Evolutionary conservation across 73 alveolate genomes (phyloP).

Genomic region (Halteria grandinella): DNA sequence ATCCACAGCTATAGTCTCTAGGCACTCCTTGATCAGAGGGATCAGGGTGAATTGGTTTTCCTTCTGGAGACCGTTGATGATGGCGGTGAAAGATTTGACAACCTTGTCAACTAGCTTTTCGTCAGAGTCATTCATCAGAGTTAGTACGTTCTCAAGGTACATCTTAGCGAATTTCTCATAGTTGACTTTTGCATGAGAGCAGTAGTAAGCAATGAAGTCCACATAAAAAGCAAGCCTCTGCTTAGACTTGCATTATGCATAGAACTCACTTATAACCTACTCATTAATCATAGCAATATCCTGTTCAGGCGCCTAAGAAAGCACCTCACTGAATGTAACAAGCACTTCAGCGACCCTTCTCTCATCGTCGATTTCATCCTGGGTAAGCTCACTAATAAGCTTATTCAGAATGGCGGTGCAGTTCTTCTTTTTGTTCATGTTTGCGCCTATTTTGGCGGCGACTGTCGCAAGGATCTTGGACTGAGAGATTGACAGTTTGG

Average conservation of each 20-base stretch:
- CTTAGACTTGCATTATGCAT: slow-evolving; percentile 12
- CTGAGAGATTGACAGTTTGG: slow-evolving; percentile 45
- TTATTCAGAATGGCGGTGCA: slow-evolving; percentile 32
- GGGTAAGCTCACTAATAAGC: slow-evolving; percentile 15
- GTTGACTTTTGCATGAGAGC: slow-evolving; percentile 39
- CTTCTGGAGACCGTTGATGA: slow-evolving; percentile 37
- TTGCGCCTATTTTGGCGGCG: slow-evolving; percentile 31
- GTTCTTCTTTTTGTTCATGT: slow-evolving; percentile 45
- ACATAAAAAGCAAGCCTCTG: slow-evolving; percentile 45
- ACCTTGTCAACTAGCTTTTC: slow-evolving; percentile 54
- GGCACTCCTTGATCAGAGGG: slow-evolving; percentile 40
- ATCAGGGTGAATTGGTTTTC: slow-evolving; percentile 57
- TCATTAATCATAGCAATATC: slow-evolving; percentile 40
- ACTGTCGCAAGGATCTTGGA: slow-evolving; percentile 52
- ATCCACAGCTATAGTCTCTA: slow-evolving; percentile 52
- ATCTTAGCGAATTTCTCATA: slow-evolving; percentile 48
- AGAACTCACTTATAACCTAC: slow-evolving; percentile 27
- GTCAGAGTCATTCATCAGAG: slow-evolving; percentile 35
- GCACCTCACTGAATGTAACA: slow-evolving; percentile 24
- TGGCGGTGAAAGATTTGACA: slow-evolving; percentile 40
- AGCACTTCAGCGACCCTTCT: slow-evolving; percentile 17
- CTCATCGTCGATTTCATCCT: slow-evolving; percentile 25
- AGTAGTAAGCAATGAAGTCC: slow-evolving; percentile 57
- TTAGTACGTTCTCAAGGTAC: slow-evolving; percentile 45
- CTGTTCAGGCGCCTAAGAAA: slow-evolving; percentile 12